These are phyloP conservation scores for Heritiera fomes DNA, from an alignment of 345 rosid species.

Conservation along the genomic window DNA sequence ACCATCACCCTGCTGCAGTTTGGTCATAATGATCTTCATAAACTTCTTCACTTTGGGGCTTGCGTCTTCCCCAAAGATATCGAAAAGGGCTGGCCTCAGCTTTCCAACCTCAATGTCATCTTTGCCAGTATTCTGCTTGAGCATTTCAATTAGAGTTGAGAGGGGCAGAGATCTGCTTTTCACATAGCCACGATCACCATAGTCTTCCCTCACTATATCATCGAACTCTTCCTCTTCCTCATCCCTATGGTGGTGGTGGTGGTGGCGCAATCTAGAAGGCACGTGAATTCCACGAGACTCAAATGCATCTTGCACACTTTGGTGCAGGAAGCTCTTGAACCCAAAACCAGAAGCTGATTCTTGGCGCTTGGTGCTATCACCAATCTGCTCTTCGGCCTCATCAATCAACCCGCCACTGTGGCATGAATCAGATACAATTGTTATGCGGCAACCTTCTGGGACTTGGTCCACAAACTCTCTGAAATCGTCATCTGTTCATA, in stretches of 20 bases:
- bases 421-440: conserved; percentile 89
- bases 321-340: conserved; percentile 52
- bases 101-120: conserved; percentile 77
- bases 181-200: conserved; percentile 43
- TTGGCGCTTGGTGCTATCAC: conserved; percentile 69
- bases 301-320: conserved; percentile 48
- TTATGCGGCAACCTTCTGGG: conserved; percentile 61
- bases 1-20: conserved; percentile 46
- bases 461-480: conserved; percentile 75
- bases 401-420: conserved; percentile 97
- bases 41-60: conserved; percentile 95
- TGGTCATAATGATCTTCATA: conserved; percentile 74
- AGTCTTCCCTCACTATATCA: conserved; percentile 33
- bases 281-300: conserved; percentile 65
- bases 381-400: conserved; percentile 92
- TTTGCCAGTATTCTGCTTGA: conserved; percentile 84
- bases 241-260: neutral
- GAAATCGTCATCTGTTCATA: conserved; percentile 80
- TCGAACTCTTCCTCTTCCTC: conserved; percentile 41
- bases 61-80: conserved; percentile 83
- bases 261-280: conserved; percentile 49
- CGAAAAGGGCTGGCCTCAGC: conserved; percentile 81
- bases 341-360: conserved; percentile 46
- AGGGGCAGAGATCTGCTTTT: conserved; percentile 78
- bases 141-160: conserved; percentile 77